Evolutionary conservation across 2,329 filamentous ascomycete genomes (phyloP), one percentile per base, ranked within the genome.

Genomic region (Cladophialophora bantiana): DNA sequence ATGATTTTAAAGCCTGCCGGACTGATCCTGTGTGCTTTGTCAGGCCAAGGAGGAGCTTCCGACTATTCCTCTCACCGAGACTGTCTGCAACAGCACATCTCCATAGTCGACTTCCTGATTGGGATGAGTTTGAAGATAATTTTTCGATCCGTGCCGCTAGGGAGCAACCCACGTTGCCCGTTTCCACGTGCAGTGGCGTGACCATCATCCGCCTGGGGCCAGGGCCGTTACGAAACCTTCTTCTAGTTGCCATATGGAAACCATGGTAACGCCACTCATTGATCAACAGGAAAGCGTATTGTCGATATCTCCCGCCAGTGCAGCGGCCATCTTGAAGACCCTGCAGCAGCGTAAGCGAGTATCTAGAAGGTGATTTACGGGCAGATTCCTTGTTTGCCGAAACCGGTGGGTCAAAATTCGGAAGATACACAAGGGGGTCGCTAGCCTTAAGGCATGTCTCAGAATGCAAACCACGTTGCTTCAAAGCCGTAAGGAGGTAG

Each of bases 1-100:
- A 50, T 50, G 45, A 50, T 50, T 50, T 50, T 50, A 26, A 50
- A 50, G 45, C 18, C 45, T 4, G 12, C 20, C 10, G n/a, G 42
- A 45, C 20, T 13, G 13, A 45, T 45, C 15, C 38, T 42, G 38
- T 13, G 38, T n/a, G 38, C 38, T 42, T 42, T 42, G 38, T 42
- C 38, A 42, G 38, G 15, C 10, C 38, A 13, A 42, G 38, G 38
- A 42, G 38, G 38, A n/a, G 38, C 38, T 42, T 42, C 38, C 38
- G 38, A 42, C 10, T n/a, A 42, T 42, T n/a, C 38, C 15, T 42
- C 38, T 15, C 38, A 42, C 38, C 38, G 38, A 13, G 38, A n/a
- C 38, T 42, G 5, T 42, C 5, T 42, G 38, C 38, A 18, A n/a
- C 38, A n/a, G n/a, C 38, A 15, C 38, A 42, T 42, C 38, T 42